phyloP scores from a whole-genome alignment of 2,329 filamentous ascomycete genomes.

The Stemphylium beticola region DNA sequence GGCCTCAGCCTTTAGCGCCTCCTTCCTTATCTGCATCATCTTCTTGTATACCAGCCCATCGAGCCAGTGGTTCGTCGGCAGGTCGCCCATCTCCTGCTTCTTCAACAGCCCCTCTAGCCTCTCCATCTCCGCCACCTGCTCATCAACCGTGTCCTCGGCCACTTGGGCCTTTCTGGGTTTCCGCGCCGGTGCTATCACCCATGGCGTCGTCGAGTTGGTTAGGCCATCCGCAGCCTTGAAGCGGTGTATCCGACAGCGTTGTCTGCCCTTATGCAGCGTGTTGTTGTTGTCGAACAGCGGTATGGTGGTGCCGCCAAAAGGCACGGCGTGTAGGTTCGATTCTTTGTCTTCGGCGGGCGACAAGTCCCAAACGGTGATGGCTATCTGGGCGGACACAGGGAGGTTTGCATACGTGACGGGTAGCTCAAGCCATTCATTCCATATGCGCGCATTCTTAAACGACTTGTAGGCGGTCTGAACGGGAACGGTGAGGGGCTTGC shows the following conservation, averaged over 20 bases:
- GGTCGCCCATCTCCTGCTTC: conserved; percentile 97
- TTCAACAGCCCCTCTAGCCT: conserved; percentile 90
- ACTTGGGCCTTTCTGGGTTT: conserved; percentile 58
- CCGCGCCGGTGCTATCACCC: conserved; percentile 63
- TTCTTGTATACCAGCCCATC: conserved; percentile 92
- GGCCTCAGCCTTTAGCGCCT: conserved; percentile 47
- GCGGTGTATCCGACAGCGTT: conserved; percentile 87
- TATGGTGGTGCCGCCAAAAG: conserved; percentile 93
- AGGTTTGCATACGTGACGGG: conserved; percentile 84
- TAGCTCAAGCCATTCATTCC: conserved; percentile 96
- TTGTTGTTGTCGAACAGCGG: conserved; percentile 92
- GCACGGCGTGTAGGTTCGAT: conserved; percentile 77
- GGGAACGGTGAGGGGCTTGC: conserved; percentile 90
- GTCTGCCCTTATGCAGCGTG: conserved; percentile 86
- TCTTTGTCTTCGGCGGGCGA: conserved; percentile 77
- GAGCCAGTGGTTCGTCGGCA: conserved; percentile 90
- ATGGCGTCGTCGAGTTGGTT: conserved; percentile 79
- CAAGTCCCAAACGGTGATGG: conserved; percentile 94
- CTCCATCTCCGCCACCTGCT: conserved; percentile 84
- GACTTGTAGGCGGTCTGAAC: conserved; percentile 92
- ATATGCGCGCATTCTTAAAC: conserved; percentile 76
- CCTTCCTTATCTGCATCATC: conserved; percentile 71
- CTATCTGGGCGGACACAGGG: conserved; percentile 80
- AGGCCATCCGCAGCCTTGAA: conserved; percentile 85
- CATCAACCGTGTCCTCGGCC: conserved; percentile 56